phyloP scores from a whole-genome alignment of 768 basidiomycete species.

The Russula lepida region DNA sequence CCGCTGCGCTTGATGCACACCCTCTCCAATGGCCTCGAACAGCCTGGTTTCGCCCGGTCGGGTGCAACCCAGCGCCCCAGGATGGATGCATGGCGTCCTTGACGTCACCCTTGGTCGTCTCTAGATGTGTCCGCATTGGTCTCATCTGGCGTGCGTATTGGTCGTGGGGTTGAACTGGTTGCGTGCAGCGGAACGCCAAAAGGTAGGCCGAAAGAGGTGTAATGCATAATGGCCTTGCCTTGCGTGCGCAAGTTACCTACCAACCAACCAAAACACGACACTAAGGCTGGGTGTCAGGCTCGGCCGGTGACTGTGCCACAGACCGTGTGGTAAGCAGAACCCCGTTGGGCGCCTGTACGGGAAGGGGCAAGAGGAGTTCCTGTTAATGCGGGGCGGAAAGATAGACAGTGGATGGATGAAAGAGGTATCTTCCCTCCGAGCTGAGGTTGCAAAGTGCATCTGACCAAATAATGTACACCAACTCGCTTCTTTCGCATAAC shows the following conservation, averaged over 20 bases:
- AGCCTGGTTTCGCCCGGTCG: neutral
- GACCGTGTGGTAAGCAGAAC: conserved; percentile 14
- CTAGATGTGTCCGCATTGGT: neutral
- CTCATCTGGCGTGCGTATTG: neutral
- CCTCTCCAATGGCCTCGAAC: neutral
- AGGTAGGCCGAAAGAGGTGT: conserved; percentile 7
- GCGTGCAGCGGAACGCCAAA: conserved; percentile 12
- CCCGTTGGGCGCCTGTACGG: conserved; percentile 9
- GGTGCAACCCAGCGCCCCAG: neutral
- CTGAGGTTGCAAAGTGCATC: conserved; percentile 9
- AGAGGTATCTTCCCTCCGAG: conserved; percentile 16
- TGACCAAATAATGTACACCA: conserved; percentile 6
- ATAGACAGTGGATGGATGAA: conserved; percentile 7
- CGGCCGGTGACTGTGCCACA: conserved; percentile 17
- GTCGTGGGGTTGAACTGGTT: neutral
- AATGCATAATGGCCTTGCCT: conserved; percentile 9
- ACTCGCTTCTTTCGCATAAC: conserved; percentile 12
- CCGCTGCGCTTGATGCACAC: neutral
- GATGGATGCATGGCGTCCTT: neutral
- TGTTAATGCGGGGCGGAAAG: conserved; percentile 3
- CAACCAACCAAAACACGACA: conserved; percentile 14
- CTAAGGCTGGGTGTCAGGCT: conserved; percentile 11
- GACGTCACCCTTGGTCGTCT: conserved; percentile 9
- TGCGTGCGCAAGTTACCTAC: conserved; percentile 3
- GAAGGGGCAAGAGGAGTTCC: conserved; percentile 11